A percentile compares a stretch with the other conserved stretches of the same genome.
phyloP scores from a whole-genome alignment of 2,329 filamentous ascomycete genomes.

The Fusarium chaquense region DNA sequence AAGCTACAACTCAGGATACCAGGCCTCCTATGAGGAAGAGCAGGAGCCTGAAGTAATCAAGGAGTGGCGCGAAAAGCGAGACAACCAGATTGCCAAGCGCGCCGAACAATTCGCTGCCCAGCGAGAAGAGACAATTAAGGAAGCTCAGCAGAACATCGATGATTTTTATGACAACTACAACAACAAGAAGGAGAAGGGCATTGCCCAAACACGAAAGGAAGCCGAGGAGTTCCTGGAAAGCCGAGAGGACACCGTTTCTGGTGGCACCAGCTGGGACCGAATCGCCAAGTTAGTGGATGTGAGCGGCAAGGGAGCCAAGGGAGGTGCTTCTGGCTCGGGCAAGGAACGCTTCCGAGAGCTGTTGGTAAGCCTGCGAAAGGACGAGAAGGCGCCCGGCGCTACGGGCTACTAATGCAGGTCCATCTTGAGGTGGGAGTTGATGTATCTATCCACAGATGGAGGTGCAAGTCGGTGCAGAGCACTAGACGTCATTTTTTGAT shows the following conservation, averaged over 20 bases:
- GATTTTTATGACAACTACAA: conserved; percentile 99
- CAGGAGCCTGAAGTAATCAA: conserved; percentile 89
- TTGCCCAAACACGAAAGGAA: conserved; percentile 88
- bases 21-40: conserved; percentile 72
- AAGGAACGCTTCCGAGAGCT: conserved; percentile 97
- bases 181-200: conserved; percentile 94
- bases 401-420: conserved; percentile 65
- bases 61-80: conserved; percentile 92
- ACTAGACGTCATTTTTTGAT: conserved; percentile 36
- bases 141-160: conserved; percentile 94
- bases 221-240: conserved; percentile 91
- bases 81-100: conserved; percentile 84
- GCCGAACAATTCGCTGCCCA: conserved; percentile 85
- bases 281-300: conserved; percentile 98
- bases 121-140: conserved; percentile 86
- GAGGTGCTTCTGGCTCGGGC: conserved; percentile 88
- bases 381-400: conserved; percentile 83
- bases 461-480: conserved; percentile 40
- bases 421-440: conserved; percentile 15
- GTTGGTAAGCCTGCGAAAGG: conserved; percentile 87
- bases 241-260: conserved; percentile 91
- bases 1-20: conserved; percentile 71
- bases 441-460: conserved; percentile 12
- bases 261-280: conserved; percentile 97
- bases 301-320: conserved; percentile 89